A percentile compares a stretch with the other conserved stretches of the same genome.
Conservation (phyloP, 2,329 filamentous ascomycete species). For the Neocatenulostroma microsporum region DNA sequence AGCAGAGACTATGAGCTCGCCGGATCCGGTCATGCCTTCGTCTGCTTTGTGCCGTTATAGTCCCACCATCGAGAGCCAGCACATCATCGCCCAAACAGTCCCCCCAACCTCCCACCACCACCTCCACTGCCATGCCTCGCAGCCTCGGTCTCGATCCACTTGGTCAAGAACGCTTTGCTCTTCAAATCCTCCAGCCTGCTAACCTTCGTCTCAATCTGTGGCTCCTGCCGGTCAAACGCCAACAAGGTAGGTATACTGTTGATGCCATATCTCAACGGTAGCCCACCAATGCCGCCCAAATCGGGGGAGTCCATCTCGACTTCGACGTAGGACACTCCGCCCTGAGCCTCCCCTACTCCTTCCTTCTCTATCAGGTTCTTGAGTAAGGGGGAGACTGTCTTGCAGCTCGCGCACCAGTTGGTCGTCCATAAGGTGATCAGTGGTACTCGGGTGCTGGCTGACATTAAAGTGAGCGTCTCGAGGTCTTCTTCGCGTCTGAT, state of each 20-base stretch:
- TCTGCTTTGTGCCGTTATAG: too few relatives aligned
- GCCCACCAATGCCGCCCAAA: conserved; percentile 31
- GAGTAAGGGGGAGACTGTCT: conserved; percentile 36
- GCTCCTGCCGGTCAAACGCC: conserved; percentile 43
- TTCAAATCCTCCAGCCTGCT: conserved; percentile 39
- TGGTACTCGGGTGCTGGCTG: conserved; percentile 36
- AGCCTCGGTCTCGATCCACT: conserved; percentile 44
- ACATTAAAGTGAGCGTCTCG: conserved; percentile 41
- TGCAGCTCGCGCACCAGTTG: conserved; percentile 41
- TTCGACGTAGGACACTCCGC: conserved; percentile 41
- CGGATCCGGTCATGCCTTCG: too few relatives aligned
- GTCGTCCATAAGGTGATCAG: conserved; percentile 46
- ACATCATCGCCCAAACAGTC: conserved; percentile 28
- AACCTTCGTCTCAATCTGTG: conserved; percentile 42
- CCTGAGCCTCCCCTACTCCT: conserved; percentile 37
- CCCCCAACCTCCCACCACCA: conserved; percentile 35
- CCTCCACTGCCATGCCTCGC: conserved; percentile 39
- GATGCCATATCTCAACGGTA: conserved; percentile 38
- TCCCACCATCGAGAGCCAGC: too few relatives aligned
- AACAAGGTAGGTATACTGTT: conserved; percentile 43
- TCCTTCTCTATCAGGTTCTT: conserved; percentile 37
- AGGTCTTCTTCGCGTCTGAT: conserved; percentile 42
- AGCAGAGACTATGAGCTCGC: too few relatives aligned
- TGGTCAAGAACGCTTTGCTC: conserved; percentile 35
- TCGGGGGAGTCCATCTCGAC: conserved; percentile 42